Percentiles rank a stretch among this genome's conserved stretches.
These are phyloP conservation scores for Arthrobotrys musiformis DNA, from an alignment of 2,329 filamentous ascomycete genomes.

Conservation along the genomic window DNA sequence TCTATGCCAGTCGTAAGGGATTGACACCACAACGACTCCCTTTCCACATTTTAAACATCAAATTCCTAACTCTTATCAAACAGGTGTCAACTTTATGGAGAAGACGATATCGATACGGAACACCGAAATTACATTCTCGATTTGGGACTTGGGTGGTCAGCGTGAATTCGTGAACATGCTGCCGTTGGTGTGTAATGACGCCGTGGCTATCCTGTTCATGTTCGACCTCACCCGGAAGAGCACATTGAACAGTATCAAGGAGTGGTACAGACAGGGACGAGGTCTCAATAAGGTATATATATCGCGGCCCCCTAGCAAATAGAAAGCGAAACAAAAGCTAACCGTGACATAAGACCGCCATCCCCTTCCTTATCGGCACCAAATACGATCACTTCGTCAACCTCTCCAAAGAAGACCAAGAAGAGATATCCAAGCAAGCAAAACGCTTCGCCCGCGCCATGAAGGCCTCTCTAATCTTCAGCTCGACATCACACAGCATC, in stretches of 20 bases:
- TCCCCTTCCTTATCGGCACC: slow-evolving; percentile 94
- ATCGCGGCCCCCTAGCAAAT: neutral
- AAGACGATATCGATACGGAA: slow-evolving; percentile 99
- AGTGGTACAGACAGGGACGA: slow-evolving; percentile 97
- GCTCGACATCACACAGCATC: slow-evolving; percentile 98
- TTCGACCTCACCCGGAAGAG: slow-evolving; percentile 98
- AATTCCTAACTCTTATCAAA: slow-evolving; percentile 11
- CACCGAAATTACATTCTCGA: slow-evolving; percentile 99
- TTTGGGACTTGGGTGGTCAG: slow-evolving; percentile 98
- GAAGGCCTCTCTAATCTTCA: slow-evolving; percentile 97
- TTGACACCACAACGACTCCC: neutral
- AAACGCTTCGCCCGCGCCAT: slow-evolving; percentile 72
- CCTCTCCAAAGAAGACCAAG: slow-evolving; percentile 95
- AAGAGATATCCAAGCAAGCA: slow-evolving; percentile 97
- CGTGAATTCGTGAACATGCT: slow-evolving; percentile 99
- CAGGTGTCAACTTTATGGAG: slow-evolving; percentile 99
- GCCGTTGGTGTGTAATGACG: slow-evolving; percentile 98
- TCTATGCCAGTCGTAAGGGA: neutral
- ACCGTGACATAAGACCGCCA: slow-evolving; percentile 75
- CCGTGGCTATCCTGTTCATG: slow-evolving; percentile 99
- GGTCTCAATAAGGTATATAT: slow-evolving; percentile 84
- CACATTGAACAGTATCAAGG: slow-evolving; percentile 98
- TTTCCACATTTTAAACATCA: neutral
- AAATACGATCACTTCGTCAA: slow-evolving; percentile 99
- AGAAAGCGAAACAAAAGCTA: neutral